Conservation (phyloP, 2,329 filamentous ascomycete genomes). For the Exophiala sp. region DNA sequence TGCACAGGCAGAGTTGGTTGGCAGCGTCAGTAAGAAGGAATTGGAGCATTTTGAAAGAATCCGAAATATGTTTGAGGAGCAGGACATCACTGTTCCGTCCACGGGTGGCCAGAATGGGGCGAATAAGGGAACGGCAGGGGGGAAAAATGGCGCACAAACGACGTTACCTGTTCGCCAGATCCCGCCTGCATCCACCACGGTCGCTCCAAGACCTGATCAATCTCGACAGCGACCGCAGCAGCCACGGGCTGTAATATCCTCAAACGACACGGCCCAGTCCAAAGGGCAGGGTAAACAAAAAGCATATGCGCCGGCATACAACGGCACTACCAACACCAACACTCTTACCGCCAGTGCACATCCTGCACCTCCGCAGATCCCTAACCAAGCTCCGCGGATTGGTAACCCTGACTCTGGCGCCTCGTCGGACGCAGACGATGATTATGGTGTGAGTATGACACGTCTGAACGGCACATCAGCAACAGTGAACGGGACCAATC, state of each 20-base stretch:
- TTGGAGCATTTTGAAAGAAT: conserved; percentile 85
- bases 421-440: conserved; percentile 32
- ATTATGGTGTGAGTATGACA: conserved; percentile 31
- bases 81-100: conserved; percentile 34
- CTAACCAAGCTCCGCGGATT: conserved; percentile 21
- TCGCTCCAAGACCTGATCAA: conserved; percentile 2
- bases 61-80: conserved; percentile 68
- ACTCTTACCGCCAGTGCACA: not conserved
- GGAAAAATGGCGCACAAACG: conserved; percentile 23
- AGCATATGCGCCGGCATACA: conserved; percentile 7
- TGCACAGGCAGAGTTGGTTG: conserved; percentile 80
- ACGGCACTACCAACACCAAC: conserved; percentile 3
- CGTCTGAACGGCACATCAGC: conserved; percentile 32
- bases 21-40: conserved; percentile 87
- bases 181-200: not conserved
- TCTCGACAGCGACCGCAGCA: not conserved
- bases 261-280: no score
- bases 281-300: conserved; percentile 27
- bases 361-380: conserved; percentile 1
- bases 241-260: not conserved
- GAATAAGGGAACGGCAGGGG: conserved; percentile 20
- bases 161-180: conserved; percentile 30
- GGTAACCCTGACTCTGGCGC: conserved; percentile 27
- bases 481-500: conserved; percentile 29
- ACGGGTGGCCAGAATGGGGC: conserved; percentile 25